These are phyloP conservation scores for Larix kaempferi DNA, from an alignment of 75 land plant genomes.

Conservation along the genomic window DNA sequence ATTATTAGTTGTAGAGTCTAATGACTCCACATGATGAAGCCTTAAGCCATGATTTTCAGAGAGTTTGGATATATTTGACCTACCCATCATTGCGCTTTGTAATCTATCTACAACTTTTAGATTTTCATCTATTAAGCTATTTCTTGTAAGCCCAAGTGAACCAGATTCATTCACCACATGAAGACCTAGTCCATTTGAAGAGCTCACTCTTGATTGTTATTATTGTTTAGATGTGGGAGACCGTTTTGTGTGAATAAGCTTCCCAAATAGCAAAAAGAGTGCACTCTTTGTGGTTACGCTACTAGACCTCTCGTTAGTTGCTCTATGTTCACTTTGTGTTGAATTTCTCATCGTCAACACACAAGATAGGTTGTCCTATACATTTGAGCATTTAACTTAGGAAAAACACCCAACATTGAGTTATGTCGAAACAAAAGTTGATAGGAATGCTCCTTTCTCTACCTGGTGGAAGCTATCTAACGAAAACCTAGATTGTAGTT, in stretches of 20 bases:
- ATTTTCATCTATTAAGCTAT: conserved; percentile 6
- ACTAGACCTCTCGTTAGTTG: conserved; percentile 6
- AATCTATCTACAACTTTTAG: conserved; percentile 7
- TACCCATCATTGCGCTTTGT: background rate
- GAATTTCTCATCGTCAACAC: conserved; percentile 10
- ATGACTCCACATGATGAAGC: background rate
- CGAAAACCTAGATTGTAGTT: conserved; percentile 33
- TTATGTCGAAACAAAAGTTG: conserved; percentile 10
- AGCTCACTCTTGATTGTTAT: conserved; percentile 27
- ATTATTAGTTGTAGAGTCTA: conserved; percentile 7
- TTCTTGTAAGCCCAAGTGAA: conserved; percentile 7
- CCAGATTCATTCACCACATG: conserved; percentile 8
- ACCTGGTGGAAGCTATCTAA: conserved; percentile 1
- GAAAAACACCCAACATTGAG: conserved; percentile 10
- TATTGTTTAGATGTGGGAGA: conserved; percentile 22
- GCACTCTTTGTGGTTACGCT: conserved; percentile 15
- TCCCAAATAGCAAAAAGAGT: conserved; percentile 45
- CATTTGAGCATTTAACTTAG: conserved; percentile 1
- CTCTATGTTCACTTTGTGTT: conserved; percentile 5
- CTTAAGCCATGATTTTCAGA: conserved; percentile 2
- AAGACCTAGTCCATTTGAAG: conserved; percentile 32
- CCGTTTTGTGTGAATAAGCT: conserved; percentile 30
- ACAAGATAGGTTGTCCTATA: background rate
- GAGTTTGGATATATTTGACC: background rate
- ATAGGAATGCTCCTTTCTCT: background rate